Evolutionary conservation across 139 green algal genomes (phyloP).

Genomic region (Chlorella sorokiniana): DNA sequence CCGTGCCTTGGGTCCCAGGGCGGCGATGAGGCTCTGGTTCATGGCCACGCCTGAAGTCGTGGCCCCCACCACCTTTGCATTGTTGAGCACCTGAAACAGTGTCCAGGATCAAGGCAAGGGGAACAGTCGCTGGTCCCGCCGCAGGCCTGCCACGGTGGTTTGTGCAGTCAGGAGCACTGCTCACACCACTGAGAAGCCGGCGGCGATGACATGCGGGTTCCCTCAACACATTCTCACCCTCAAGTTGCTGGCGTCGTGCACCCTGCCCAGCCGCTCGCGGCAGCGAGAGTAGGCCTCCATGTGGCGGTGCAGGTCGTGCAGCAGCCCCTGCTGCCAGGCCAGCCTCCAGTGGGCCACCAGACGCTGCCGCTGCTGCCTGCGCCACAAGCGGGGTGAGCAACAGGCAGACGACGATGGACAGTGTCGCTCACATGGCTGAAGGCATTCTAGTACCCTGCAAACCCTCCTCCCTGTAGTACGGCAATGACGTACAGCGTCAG

Average conservation of each 20-base stretch:
- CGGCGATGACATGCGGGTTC: not conserved
- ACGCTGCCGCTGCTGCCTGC: constrained; percentile 46
- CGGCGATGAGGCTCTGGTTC: constrained; percentile 87
- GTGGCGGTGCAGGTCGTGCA: constrained; percentile 87
- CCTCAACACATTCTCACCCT: constrained; percentile 39
- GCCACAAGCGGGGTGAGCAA: no score
- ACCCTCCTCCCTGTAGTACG: not conserved
- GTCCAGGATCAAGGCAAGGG: not conserved
- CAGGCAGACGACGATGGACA: not conserved
- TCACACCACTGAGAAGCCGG: no score
- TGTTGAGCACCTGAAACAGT: constrained; percentile 68
- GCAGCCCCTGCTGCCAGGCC: not conserved
- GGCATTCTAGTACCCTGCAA: not conserved
- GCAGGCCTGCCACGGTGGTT: not conserved
- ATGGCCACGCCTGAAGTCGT: constrained; percentile 95
- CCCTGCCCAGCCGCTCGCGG: constrained; percentile 84
- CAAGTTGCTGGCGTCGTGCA: constrained; percentile 87
- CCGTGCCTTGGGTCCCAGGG: constrained; percentile 86
- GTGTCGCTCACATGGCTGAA: no score
- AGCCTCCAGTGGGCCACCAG: constrained; percentile 76
- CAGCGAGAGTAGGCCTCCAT: not conserved
- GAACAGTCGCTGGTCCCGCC: not conserved
- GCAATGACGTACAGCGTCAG: not conserved
- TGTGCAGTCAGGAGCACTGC: no score
- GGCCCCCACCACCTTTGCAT: constrained; percentile 96